phyloP scores from a whole-genome alignment of 148 eudicot genomes.

The Spergularia marina region DNA sequence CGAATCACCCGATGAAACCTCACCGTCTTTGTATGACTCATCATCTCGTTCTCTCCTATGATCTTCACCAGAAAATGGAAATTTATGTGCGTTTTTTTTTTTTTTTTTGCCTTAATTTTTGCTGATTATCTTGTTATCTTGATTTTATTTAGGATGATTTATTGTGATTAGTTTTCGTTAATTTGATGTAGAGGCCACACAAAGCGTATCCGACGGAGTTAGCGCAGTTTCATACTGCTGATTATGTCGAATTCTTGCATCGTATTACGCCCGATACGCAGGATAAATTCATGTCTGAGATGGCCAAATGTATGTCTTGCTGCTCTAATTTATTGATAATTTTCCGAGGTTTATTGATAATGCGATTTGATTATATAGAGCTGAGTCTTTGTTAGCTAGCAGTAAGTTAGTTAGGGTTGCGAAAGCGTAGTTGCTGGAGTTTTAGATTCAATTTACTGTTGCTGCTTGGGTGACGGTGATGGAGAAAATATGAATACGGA shows the following conservation, averaged over 20 bases:
- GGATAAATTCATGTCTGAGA: slow-evolving; percentile 54
- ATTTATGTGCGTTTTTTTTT: slow-evolving; percentile 60
- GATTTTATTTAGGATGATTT: background rate
- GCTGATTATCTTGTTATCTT: background rate
- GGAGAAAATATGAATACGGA: background rate
- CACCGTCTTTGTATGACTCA: slow-evolving; percentile 97
- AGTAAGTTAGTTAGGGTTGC: slow-evolving; percentile 3
- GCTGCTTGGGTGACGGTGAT: background rate
- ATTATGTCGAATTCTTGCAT: slow-evolving; percentile 91
- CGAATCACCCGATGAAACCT: slow-evolving; percentile 98
- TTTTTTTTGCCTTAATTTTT: slow-evolving; percentile 1
- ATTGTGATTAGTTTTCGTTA: slow-evolving; percentile 2
- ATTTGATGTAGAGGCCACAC: slow-evolving; percentile 76
- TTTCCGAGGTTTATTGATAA: background rate
- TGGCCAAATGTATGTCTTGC: slow-evolving; percentile 59
- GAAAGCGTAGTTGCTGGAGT: background rate
- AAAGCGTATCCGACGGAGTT: slow-evolving; percentile 94
- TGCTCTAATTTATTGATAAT: background rate
- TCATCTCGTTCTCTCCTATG: slow-evolving; percentile 84
- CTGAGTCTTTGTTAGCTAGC: background rate
- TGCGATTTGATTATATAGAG: background rate
- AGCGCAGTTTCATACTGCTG: slow-evolving; percentile 94
- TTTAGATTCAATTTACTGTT: background rate
- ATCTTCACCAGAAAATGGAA: slow-evolving; percentile 94
- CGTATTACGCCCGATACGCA: slow-evolving; percentile 83